Evolutionary conservation across 345 rosid species (phyloP).

Genomic region (Passiflora organensis): DNA sequence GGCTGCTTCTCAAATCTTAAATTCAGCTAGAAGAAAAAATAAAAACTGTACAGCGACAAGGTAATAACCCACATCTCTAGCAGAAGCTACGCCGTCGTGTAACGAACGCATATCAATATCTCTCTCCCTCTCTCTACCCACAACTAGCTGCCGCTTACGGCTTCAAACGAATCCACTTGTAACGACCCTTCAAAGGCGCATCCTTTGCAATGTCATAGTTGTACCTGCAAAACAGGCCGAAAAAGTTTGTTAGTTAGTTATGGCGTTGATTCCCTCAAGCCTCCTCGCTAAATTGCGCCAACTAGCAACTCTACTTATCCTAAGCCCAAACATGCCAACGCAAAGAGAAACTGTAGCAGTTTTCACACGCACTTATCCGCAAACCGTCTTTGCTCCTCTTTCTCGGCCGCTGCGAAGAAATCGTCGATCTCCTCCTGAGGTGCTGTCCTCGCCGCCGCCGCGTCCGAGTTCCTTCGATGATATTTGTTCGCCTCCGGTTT

Average conservation of each 20-base stretch:
- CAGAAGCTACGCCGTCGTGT: constrained; percentile 17
- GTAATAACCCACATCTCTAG: background rate
- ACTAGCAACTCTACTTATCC: background rate
- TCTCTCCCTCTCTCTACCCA: background rate
- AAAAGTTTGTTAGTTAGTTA: constrained; percentile 41
- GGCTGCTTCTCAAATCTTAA: too few species aligned
- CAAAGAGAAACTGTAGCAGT: background rate
- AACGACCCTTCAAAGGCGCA: constrained; percentile 60
- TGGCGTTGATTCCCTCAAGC: constrained; percentile 5
- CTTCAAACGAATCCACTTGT: constrained; percentile 55
- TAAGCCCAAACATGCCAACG: constrained; percentile 40
- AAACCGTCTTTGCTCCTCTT: constrained; percentile 38
- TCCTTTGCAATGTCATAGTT: constrained; percentile 66
- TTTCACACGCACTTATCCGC: constrained; percentile 40
- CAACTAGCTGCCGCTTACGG: constrained; percentile 10
- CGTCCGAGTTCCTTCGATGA: constrained; percentile 3
- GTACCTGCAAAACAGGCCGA: constrained; percentile 47
- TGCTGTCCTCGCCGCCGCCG: constrained; percentile 22
- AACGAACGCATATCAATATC: constrained; percentile 3
- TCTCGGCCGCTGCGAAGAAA: constrained; percentile 35
- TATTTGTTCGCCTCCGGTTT: constrained; percentile 8
- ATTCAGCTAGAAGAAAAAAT: background rate
- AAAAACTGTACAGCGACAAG: constrained; percentile 15
- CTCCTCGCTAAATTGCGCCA: constrained; percentile 24
- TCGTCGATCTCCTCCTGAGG: constrained; percentile 40